Percentiles rank a stretch among this genome's conserved stretches.
Conservation (phyloP, 2,329 filamentous ascomycete species). For the Helicocarpus griseus region DNA sequence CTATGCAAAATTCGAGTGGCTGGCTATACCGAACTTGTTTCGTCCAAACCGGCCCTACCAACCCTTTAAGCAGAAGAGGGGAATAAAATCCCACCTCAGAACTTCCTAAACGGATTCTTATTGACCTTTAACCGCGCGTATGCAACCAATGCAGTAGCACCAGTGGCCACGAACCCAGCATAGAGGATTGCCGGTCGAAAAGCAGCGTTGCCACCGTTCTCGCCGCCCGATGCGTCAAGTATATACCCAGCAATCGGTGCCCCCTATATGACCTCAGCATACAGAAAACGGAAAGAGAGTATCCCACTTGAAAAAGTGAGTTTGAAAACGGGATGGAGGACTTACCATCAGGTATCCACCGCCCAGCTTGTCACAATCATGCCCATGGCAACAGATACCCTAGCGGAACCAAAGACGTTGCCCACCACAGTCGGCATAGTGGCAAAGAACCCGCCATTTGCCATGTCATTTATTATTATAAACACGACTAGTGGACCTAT, state of each 20-base stretch:
- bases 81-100: too few species aligned
- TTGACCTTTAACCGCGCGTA: conserved; percentile 39
- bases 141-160: conserved; percentile 34
- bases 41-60: too few species aligned
- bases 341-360: conserved; percentile 52
- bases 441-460: conserved; percentile 55
- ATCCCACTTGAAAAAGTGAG: too few species aligned
- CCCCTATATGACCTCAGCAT: conserved; percentile 26
- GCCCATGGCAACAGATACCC: conserved; percentile 49
- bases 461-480: conserved; percentile 49
- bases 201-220: conserved; percentile 39
- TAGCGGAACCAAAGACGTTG: conserved; percentile 47
- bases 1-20: too few species aligned
- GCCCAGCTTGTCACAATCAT: conserved; percentile 55
- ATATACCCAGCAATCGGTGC: conserved; percentile 53
- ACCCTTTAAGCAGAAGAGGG: too few species aligned
- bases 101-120: conserved; percentile 26
- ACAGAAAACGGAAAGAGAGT: background rate
- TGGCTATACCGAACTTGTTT: too few species aligned
- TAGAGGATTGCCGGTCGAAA: conserved; percentile 55
- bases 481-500: conserved; percentile 48
- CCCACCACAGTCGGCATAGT: conserved; percentile 55
- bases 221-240: conserved; percentile 45
- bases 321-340: too few species aligned
- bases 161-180: conserved; percentile 46